A percentile compares a stretch with the other conserved stretches of the same genome.
phyloP scores from a whole-genome alignment of 2,329 filamentous ascomycete species.

The Westerdykella sp. region DNA sequence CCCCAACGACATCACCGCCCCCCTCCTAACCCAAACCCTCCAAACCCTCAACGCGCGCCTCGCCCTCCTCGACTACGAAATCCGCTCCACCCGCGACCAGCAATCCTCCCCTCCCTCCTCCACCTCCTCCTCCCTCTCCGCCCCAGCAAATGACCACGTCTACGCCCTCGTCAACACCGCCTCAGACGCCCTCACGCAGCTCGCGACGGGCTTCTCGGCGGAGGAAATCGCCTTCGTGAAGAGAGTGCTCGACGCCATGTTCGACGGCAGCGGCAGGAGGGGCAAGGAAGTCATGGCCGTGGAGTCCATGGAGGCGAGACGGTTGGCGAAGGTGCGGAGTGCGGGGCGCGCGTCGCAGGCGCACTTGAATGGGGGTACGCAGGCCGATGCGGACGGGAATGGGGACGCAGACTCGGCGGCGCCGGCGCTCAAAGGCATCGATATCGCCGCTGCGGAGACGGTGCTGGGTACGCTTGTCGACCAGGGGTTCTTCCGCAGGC shows the following conservation, averaged over 20 bases:
- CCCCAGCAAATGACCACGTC: slow-evolving; percentile 50
- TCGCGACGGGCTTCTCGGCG: slow-evolving; percentile 71
- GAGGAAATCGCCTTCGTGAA: slow-evolving; percentile 91
- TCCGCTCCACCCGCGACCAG: slow-evolving; percentile 70
- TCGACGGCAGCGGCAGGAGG: slow-evolving; percentile 76
- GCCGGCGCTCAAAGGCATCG: slow-evolving; percentile 48
- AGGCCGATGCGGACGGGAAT: slow-evolving; percentile 27
- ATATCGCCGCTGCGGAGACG: slow-evolving; percentile 68
- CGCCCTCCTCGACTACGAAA: slow-evolving; percentile 79
- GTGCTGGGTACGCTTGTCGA: slow-evolving; percentile 64
- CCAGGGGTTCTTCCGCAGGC: slow-evolving; percentile 81
- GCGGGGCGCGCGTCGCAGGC: slow-evolving; percentile 17
- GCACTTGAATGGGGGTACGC: slow-evolving; percentile 32
- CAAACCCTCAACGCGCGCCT: slow-evolving; percentile 64
- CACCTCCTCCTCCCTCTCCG: too few species aligned
- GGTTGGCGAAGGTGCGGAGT: slow-evolving; percentile 50
- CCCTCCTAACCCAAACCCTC: slow-evolving; percentile 64
- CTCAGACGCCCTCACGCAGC: slow-evolving; percentile 76
- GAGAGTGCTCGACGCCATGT: slow-evolving; percentile 82
- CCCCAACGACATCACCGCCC: slow-evolving; percentile 59
- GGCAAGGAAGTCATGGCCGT: slow-evolving; percentile 80
- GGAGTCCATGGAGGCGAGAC: slow-evolving; percentile 69
- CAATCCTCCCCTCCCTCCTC: slow-evolving; percentile 21
- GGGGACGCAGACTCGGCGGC: slow-evolving; percentile 4
- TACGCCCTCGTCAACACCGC: slow-evolving; percentile 85